Base-by-base conservation (phyloP, 192 early-diverging fungal species). In the Podila minutissima region DNA sequence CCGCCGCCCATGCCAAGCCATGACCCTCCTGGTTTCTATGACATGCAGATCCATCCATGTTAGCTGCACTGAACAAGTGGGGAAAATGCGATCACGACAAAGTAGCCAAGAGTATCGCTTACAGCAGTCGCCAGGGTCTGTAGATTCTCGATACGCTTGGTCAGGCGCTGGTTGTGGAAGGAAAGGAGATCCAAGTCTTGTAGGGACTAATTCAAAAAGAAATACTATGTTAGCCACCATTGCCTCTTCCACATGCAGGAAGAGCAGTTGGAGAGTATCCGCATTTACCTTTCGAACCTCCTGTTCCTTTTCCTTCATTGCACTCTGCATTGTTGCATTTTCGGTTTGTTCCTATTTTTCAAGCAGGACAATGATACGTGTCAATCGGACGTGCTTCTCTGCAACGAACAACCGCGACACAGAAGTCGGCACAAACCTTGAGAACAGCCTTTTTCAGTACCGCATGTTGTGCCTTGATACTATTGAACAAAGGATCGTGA, bases 381-480 rank as follows among this genome's bases (percentile, higher is more conserved):
- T 55, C 53, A 24, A 10, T 5, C 9, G 53, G 53, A 20, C 53
- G 9, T 24, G n/a, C 20, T 55, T 26, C 20, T 24, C 1, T n/a
- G 5, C 35, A 7, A 4, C 4, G 53, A 24, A 55, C 24, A 22
- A 24, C 1, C 53, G 24, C 53, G 53, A 55, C 53, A 4, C 12
- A 17, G 28, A 65, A 3, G 5, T 51, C 19, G 38, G n/a, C 9
- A 46, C 33, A 67, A 74, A 89, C 89, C 79, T 90, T 86, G 15
- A 86, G 75, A 38, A 90, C 85, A 20, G 88, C 88, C 53, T 87
- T 90, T 67, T 89, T 90, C 20, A 90, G 64, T 13, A 90, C 84
- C 2, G 85, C 73, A 69, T 90, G 89, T 63, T 89, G 89, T 24
- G 89, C 89, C 59, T 90, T 90, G 51, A 90, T 85, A 28, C 87